Percentiles rank a stretch among this genome's conserved stretches.
phyloP scores from a whole-genome alignment of 2,329 filamentous ascomycete species.

The Phyllachora maydis region DNA sequence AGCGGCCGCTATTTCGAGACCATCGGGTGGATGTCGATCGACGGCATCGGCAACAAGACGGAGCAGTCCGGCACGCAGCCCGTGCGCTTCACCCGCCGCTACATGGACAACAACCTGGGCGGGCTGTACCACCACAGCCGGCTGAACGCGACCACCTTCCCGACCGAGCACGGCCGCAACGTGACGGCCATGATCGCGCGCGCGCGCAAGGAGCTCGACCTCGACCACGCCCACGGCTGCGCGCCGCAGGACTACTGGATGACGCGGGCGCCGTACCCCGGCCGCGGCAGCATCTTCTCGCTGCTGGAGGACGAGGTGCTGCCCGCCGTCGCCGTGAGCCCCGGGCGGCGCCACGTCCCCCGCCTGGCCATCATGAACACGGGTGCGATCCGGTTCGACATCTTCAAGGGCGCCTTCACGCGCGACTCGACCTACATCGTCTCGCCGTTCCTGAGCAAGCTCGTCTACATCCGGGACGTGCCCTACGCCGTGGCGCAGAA shows the following conservation, averaged over 20 bases:
- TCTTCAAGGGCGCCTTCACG: slow-evolving; percentile 84
- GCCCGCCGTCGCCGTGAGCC: slow-evolving; percentile 39
- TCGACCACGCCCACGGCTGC: slow-evolving; percentile 66
- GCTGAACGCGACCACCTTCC: slow-evolving; percentile 50
- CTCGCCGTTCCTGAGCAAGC: slow-evolving; percentile 68
- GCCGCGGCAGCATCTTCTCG: slow-evolving; percentile 55
- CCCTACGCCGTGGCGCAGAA: slow-evolving; percentile 56
- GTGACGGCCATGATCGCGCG: slow-evolving; percentile 49
- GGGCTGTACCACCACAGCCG: slow-evolving; percentile 68
- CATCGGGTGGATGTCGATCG: slow-evolving; percentile 78
- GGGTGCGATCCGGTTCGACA: slow-evolving; percentile 82
- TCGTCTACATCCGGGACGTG: slow-evolving; percentile 61
- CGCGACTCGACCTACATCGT: slow-evolving; percentile 70
- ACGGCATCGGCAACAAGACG: slow-evolving; percentile 28
- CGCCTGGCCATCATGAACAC: slow-evolving; percentile 68
- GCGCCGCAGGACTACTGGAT: slow-evolving; percentile 69
- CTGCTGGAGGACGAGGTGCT: slow-evolving; percentile 63
- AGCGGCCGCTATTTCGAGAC: slow-evolving; percentile 91
- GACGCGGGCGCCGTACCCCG: slow-evolving; percentile 53
- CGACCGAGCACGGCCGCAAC: slow-evolving; percentile 52
- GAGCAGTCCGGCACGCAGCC: slow-evolving; percentile 11
- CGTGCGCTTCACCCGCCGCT: slow-evolving; percentile 51
- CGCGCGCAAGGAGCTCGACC: slow-evolving; percentile 47
- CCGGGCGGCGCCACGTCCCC: slow-evolving; percentile 35
- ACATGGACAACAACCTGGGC: slow-evolving; percentile 85